phyloP scores from a whole-genome alignment of 2,329 filamentous ascomycete species.

The Colletotrichum somersetense region DNA sequence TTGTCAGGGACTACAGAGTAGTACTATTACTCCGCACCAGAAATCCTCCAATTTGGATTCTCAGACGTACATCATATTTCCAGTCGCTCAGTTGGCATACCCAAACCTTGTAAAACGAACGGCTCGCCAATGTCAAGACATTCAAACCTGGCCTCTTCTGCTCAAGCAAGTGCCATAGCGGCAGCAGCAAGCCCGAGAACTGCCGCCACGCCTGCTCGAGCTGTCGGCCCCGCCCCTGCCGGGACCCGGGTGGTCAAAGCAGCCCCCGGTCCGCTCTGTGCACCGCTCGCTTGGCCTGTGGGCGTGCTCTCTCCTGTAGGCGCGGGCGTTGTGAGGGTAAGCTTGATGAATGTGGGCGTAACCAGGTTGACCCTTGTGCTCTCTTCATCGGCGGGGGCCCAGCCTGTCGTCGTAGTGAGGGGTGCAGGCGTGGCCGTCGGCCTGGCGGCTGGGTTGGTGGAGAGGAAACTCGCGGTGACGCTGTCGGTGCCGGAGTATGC shows the following conservation, averaged over 20 bases:
- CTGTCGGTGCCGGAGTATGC: slow-evolving; percentile 65
- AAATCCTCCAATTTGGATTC: neutral
- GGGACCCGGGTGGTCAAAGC: slow-evolving; percentile 1
- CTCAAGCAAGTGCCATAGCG: slow-evolving; percentile 9
- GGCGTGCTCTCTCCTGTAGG: neutral
- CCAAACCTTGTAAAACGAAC: no score
- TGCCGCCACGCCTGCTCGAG: slow-evolving; percentile 24
- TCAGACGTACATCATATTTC: neutral
- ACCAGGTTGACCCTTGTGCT: neutral
- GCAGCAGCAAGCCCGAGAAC: slow-evolving; percentile 19
- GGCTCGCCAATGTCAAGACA: neutral
- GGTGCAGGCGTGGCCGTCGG: neutral
- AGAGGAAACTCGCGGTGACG: slow-evolving; percentile 17
- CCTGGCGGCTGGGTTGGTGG: slow-evolving; percentile 10
- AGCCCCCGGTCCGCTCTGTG: neutral
- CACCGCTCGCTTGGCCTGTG: neutral
- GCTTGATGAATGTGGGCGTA: neutral
- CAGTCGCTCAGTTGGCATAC: neutral
- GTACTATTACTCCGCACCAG: no score
- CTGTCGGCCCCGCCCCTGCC: slow-evolving; percentile 30
- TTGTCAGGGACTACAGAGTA: no score
- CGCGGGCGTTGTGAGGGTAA: neutral
- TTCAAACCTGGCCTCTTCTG: neutral
- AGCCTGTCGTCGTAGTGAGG: neutral
- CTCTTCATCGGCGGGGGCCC: no score